Conservation (phyloP, 116 monocot species). For the Iris pallida region DNA sequence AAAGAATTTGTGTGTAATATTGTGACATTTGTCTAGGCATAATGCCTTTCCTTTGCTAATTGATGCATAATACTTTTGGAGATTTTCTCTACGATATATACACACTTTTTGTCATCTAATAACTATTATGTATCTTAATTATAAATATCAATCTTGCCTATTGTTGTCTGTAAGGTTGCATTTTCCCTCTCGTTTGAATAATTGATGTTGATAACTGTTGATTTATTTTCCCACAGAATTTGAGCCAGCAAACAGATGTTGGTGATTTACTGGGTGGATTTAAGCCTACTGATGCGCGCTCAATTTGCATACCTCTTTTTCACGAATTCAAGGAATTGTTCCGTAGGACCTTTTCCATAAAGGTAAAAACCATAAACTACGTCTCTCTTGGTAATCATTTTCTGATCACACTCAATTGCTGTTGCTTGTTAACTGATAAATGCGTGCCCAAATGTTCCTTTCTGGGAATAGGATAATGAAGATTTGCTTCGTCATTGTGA, state of each 20-base stretch:
- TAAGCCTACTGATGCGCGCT: conserved; percentile 72
- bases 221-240: conserved; percentile 45
- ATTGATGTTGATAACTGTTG: conserved; percentile 1
- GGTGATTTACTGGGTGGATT: conserved; percentile 91
- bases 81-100: background rate
- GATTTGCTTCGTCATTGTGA: conserved; percentile 46
- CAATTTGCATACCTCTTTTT: conserved; percentile 71
- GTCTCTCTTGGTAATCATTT: background rate
- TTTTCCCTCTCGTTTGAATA: background rate
- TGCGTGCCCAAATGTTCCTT: background rate
- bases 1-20: too few species aligned
- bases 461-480: conserved; percentile 52
- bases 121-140: too few species aligned
- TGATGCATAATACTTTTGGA: too few species aligned
- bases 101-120: too few species aligned
- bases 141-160: too few species aligned
- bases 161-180: too few species aligned
- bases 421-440: background rate
- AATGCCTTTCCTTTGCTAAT: too few species aligned
- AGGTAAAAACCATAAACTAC: conserved; percentile 26
- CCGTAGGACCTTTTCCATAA: conserved; percentile 37
- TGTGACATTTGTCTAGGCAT: too few species aligned
- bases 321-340: conserved; percentile 73
- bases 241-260: conserved; percentile 96
- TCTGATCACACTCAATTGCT: too few species aligned